Evolutionary conservation across 208 protist species (phyloP).

Genomic region (Blastocrithidia nonstop): DNA sequence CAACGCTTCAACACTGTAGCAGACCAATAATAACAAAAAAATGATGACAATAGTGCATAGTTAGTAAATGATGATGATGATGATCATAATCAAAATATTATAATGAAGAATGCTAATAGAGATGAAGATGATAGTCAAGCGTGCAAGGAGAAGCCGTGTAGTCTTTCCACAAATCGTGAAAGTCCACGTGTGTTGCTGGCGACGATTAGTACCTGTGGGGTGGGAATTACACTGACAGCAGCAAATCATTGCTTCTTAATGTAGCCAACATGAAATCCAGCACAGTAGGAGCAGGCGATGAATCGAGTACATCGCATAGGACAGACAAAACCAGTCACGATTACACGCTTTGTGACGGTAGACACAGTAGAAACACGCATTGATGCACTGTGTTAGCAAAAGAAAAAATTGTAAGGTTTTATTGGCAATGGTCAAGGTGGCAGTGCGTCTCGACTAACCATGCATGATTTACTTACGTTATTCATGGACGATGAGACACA

Average conservation of each 20-base stretch:
- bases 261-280: constrained; percentile 87
- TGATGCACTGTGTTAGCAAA: constrained; percentile 83
- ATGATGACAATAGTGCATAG: background rate
- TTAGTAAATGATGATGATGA: background rate
- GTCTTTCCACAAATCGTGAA: no score
- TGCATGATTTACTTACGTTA: constrained; percentile 31
- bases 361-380: constrained; percentile 94
- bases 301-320: constrained; percentile 84
- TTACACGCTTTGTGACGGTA: constrained; percentile 89
- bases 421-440: no score
- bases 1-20: constrained; percentile 6
- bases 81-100: background rate
- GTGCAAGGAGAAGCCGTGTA: no score
- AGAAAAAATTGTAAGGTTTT: constrained; percentile 62
- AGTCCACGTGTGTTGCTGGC: constrained; percentile 68
- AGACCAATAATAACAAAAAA: background rate
- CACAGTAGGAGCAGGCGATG: constrained; percentile 81
- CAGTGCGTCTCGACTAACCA: constrained; percentile 14
- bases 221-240: constrained; percentile 88
- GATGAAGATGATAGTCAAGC: no score
- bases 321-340: constrained; percentile 81
- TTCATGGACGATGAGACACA: constrained; percentile 17
- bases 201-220: constrained; percentile 76
- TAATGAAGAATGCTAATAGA: background rate
- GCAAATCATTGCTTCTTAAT: constrained; percentile 88